phyloP scores from a whole-genome alignment of 73 alveolate genomes.

The Paraurostyla sp. region DNA sequence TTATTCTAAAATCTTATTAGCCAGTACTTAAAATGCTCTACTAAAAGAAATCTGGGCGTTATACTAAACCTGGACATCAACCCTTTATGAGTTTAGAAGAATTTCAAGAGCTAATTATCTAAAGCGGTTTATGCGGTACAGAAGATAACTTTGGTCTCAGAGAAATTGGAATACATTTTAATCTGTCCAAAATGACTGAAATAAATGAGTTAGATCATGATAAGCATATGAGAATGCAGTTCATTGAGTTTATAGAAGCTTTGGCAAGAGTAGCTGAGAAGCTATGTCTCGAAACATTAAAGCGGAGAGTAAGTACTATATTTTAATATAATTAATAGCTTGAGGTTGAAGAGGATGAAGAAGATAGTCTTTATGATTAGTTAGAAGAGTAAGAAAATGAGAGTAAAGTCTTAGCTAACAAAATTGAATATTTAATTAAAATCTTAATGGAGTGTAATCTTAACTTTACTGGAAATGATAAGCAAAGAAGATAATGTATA shows the following conservation, averaged over 20 bases:
- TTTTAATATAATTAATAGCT: not conserved
- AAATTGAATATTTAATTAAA: constrained; percentile 12
- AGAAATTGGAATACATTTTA: constrained; percentile 79
- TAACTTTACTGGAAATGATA: not conserved
- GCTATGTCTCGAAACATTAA: constrained; percentile 1
- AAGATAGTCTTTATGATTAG: not conserved
- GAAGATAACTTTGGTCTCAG: constrained; percentile 79
- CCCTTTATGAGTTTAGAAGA: constrained; percentile 81
- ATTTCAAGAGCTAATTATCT: constrained; percentile 68
- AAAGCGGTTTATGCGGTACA: constrained; percentile 46
- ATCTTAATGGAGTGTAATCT: not conserved
- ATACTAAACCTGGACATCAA: constrained; percentile 58
- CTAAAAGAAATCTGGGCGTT: constrained; percentile 65
- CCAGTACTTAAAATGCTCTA: constrained; percentile 69
- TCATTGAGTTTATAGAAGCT: constrained; percentile 86
- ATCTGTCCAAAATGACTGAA: constrained; percentile 89
- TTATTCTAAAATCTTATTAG: constrained; percentile 57
- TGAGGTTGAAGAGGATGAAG: not conserved
- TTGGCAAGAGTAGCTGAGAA: constrained; percentile 86
- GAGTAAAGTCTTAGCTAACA: not conserved
- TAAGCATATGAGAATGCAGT: constrained; percentile 81
- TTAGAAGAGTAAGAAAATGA: not conserved
- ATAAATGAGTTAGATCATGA: constrained; percentile 82
- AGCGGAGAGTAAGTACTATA: not conserved
- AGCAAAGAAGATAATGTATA: not conserved